Evolutionary conservation across 2,329 filamentous ascomycete species (phyloP).

Genomic region (Myriosclerotinia duriaeana): DNA sequence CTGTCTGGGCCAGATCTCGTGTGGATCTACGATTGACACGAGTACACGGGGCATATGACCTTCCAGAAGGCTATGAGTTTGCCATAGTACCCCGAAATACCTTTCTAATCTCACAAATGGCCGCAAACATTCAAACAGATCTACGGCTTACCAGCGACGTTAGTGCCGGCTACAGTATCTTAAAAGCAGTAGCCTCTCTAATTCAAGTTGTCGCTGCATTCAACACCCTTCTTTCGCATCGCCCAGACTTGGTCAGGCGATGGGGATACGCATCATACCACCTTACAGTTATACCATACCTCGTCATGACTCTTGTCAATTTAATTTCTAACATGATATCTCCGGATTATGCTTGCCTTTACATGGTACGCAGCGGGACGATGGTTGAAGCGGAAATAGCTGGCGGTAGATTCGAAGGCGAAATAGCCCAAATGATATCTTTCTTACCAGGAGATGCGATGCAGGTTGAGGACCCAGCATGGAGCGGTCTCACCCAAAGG

Average conservation of each 20-base stretch:
- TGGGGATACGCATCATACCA: conserved; percentile 42
- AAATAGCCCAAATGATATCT: conserved; percentile 9
- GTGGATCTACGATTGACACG: conserved; percentile 1
- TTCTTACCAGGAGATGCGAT: neutral
- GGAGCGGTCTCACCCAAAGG: neutral
- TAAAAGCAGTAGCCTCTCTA: conserved; percentile 27
- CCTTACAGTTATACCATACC: conserved; percentile 36
- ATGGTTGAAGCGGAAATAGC: conserved; percentile 24
- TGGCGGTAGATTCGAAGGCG: conserved; percentile 16
- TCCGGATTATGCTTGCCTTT: conserved; percentile 38
- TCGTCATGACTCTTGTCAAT: conserved; percentile 40
- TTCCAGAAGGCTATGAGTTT: conserved; percentile 11
- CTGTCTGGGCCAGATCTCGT: neutral
- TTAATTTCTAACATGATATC: conserved; percentile 34
- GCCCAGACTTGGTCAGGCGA: conserved; percentile 34
- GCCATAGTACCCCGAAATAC: conserved; percentile 7
- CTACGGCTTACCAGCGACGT: neutral
- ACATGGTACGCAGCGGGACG: conserved; percentile 30
- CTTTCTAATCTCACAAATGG: conserved; percentile 2
- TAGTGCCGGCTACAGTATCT: conserved; percentile 10
- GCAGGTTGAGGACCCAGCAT: conserved; percentile 8
- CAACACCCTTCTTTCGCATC: conserved; percentile 33
- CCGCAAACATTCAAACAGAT: neutral
- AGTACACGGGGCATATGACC: conserved; percentile 5
- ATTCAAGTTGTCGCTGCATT: conserved; percentile 33